A percentile compares a stretch with the other conserved stretches of the same genome.
Evolutionary conservation across 768 basidiomycete species (phyloP).

Genomic region (Serendipita indica): DNA sequence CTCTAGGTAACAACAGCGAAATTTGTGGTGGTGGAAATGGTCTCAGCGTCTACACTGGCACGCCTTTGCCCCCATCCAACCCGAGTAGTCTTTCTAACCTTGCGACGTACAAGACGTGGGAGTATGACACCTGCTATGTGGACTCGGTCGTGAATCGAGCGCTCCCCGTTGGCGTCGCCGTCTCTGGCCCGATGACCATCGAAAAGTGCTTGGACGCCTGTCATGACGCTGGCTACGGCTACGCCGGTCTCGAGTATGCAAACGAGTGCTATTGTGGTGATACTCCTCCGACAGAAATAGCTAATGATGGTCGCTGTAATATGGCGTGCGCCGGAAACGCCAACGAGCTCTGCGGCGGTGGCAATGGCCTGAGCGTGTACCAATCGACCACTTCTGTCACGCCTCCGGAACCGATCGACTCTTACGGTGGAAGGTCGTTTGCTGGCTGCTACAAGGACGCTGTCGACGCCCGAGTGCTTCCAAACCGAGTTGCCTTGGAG

Average conservation of each 20-base stretch:
- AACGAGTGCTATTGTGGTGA: slow-evolving; percentile 43
- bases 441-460: neutral
- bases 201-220: slow-evolving; percentile 33
- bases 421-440: too few species aligned
- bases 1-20: slow-evolving; percentile 27
- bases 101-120: neutral
- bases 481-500: neutral
- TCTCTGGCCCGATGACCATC: neutral
- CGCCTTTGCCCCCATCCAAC: neutral
- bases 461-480: neutral
- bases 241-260: slow-evolving; percentile 29
- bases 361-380: slow-evolving; percentile 2
- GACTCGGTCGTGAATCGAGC: slow-evolving; percentile 20
- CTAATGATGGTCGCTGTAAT: neutral
- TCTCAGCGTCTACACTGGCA: slow-evolving; percentile 42
- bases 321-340: neutral
- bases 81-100: neutral
- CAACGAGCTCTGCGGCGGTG: neutral
- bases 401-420: too few species aligned
- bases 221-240: slow-evolving; percentile 34
- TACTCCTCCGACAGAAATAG: neutral
- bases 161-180: neutral
- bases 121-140: neutral
- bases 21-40: slow-evolving; percentile 60
- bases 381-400: neutral